Evolutionary conservation across 768 basidiomycete species (phyloP), one percentile per base, ranked within the genome.

Genomic region (Suillus subluteus): DNA sequence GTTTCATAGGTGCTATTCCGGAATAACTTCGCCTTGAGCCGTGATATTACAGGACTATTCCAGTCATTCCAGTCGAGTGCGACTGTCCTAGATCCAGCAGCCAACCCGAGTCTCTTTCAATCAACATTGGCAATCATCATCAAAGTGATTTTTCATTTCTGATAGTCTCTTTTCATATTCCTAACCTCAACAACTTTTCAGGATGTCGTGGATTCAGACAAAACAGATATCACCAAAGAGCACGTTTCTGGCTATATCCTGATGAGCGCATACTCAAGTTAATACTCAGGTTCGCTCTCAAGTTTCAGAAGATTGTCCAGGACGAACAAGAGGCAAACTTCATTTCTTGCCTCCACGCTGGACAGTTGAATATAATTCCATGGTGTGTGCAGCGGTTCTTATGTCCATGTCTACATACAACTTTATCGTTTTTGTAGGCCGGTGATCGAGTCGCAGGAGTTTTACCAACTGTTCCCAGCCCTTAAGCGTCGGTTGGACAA

Each of bases 201-300:
- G 88, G 88, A 90, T 59, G 88, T 89, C 16, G 82, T 88, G 0
- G 88, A 89, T 63, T 82, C 85, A 0, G 88, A 89, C 74, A 86
- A 82, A 71, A 74, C 68, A 1, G 88, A 89, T 63, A 88, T 90
- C 32, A 82, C 81, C 7, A 77, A 79, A 74, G 88, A 89, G 88
- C 88, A 64, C 59, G 86, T 46, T 7, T 38, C 37, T 26, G 18
- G 15, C 59, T 35, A 23, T 54, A 12, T 9, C 26, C 32, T 58
- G 15, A 37, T n/a, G 13, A 55, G 12, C 8, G 8, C 6, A 2
- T 37, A 23, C 48, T 52, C 63, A 43, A 64, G 35, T 15, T 23
- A 23, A 58, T 8, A 64, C 4, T 6, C 44, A 89, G 87, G 65
- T 88, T 89, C 68, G 80, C 79, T 2, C 77, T 83, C 15, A 88